Evolutionary conservation across 176 grass and related monocot genomes (phyloP).

Genomic region (bread wheat (Triticum aestivum)): IWGSC_CS_RefSeq_v2.1 NC_057801.1:422285888-422286387

Average conservation of each 20-base stretch:
- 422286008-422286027: too few species aligned
- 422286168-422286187: constrained; percentile 14
- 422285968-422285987: too few species aligned
- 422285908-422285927: background rate
- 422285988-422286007: too few species aligned
- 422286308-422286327: constrained; percentile 3
- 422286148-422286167: background rate
- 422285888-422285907: background rate
- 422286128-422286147: background rate
- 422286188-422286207: background rate
- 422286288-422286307: constrained; percentile 32
- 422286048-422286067: too few species aligned
- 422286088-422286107: too few species aligned
- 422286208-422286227: background rate
- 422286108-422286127: too few species aligned
- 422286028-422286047: too few species aligned
- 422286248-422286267: background rate
- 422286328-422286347: constrained; percentile 26
- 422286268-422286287: constrained; percentile 25
- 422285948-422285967: too few species aligned
- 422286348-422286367: constrained; percentile 1
- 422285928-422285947: background rate
- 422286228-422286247: constrained; percentile 6
- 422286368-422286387: constrained; percentile 16
- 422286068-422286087: too few species aligned